Evolutionary conservation across 129 eudicot genomes (phyloP).

Genomic region (Glebionis coronaria): DNA sequence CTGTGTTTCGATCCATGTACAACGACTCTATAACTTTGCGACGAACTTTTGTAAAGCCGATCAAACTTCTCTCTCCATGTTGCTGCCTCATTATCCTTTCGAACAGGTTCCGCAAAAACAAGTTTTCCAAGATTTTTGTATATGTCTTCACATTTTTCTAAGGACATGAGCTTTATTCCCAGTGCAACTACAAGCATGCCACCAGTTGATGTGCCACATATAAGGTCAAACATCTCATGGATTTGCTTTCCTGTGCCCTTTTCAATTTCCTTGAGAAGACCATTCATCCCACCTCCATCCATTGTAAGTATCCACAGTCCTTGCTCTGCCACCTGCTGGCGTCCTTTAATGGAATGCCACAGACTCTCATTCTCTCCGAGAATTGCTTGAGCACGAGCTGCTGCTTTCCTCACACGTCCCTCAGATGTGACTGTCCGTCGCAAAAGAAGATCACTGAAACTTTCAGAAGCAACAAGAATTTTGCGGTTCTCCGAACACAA

Average conservation of each 20-base stretch:
- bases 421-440: conserved; percentile 58
- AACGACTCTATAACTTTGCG: no score
- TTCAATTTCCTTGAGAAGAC: conserved; percentile 88
- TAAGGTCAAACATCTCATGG: conserved; percentile 95
- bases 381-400: conserved; percentile 81
- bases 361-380: conserved; percentile 74
- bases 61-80: conserved; percentile 97
- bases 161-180: conserved; percentile 78
- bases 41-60: conserved; percentile 87
- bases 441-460: no score
- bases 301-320: conserved; percentile 93
- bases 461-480: no score
- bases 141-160: conserved; percentile 89
- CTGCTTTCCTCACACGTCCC: conserved; percentile 74
- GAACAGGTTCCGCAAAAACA: conserved; percentile 90
- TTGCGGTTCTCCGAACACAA: conserved; percentile 70
- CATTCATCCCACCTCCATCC: no score
- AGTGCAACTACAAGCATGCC: conserved; percentile 99
- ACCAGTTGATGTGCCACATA: conserved; percentile 98
- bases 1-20: conserved; percentile 79
- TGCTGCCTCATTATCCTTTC: conserved; percentile 91
- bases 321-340: conserved; percentile 74
- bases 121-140: conserved; percentile 95
- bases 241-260: conserved; percentile 86
- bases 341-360: conserved; percentile 66